Conservation (phyloP, 2,329 filamentous ascomycete species). For the Trichoderma polysporum region DNA sequence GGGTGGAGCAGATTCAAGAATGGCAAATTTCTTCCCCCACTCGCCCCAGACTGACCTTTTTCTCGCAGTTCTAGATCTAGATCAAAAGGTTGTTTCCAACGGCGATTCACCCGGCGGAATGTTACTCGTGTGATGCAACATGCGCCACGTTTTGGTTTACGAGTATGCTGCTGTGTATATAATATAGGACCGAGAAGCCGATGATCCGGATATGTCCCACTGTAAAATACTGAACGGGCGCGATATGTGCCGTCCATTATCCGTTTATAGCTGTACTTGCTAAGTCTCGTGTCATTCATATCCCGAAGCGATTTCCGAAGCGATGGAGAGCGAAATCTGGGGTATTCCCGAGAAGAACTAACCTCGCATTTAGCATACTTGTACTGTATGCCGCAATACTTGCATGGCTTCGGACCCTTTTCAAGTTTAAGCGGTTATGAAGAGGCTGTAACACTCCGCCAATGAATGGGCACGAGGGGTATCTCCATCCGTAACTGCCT, state of each 20-base stretch:
- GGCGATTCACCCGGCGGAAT: not conserved
- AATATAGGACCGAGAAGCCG: conserved; percentile 6
- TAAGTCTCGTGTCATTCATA: not conserved
- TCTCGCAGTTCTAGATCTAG: not conserved
- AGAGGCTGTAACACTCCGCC: not conserved
- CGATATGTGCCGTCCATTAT: not conserved
- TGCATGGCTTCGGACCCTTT: not conserved
- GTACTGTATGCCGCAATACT: not conserved
- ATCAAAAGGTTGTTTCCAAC: not conserved
- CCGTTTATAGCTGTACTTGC: not conserved
- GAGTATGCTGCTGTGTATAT: not conserved
- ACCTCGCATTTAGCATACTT: not conserved
- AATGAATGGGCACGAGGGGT: not conserved
- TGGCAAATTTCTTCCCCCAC: not conserved
- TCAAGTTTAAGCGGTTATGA: not conserved
- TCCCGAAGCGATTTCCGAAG: conserved; percentile 14
- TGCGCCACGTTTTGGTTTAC: not conserved
- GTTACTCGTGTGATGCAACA: not conserved
- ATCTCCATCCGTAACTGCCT: not conserved
- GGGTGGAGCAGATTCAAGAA: not conserved
- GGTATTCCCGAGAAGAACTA: not conserved
- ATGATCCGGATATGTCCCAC: not conserved
- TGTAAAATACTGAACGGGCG: not conserved
- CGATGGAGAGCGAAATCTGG: conserved; percentile 3
- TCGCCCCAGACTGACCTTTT: not conserved